Conservation (phyloP, 805 yeast genomes). For the Candida vartiovaarae region DNA sequence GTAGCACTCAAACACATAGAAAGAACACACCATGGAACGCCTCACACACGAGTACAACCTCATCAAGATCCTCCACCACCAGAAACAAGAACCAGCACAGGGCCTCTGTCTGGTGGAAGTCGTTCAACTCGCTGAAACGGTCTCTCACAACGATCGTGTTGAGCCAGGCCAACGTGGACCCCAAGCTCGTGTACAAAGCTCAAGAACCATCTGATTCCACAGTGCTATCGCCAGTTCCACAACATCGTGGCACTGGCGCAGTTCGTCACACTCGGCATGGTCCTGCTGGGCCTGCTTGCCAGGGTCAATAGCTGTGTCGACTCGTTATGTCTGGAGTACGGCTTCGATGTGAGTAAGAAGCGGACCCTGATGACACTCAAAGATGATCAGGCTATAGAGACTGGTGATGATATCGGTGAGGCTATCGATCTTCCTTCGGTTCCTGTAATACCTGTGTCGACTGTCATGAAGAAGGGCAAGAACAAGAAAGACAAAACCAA, state of each 20-base stretch:
- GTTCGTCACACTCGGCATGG: constrained; percentile 66
- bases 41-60: constrained; percentile 45
- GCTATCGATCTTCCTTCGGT: constrained; percentile 5
- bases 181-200: constrained; percentile 7
- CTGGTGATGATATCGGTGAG: constrained; percentile 25
- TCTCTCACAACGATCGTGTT: constrained; percentile 35
- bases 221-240: constrained; percentile 55
- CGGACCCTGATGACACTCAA: neutral
- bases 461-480: constrained; percentile 5
- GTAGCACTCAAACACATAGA: neutral
- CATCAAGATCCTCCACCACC: constrained; percentile 56
- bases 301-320: constrained; percentile 29
- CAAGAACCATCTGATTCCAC: constrained; percentile 27
- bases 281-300: constrained; percentile 51
- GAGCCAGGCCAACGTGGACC: constrained; percentile 10
- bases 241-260: constrained; percentile 70
- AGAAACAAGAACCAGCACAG: constrained; percentile 76
- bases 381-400: neutral
- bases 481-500: constrained; percentile 4
- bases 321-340: constrained; percentile 2
- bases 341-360: constrained; percentile 1
- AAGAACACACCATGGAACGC: too few relatives aligned
- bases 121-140: constrained; percentile 57
- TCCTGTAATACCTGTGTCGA: neutral
- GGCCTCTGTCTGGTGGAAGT: constrained; percentile 70